Percentiles rank a stretch among this genome's conserved stretches.
Conservation (phyloP, 2,329 filamentous ascomycete genomes). For the Phialocephala sp. region DNA sequence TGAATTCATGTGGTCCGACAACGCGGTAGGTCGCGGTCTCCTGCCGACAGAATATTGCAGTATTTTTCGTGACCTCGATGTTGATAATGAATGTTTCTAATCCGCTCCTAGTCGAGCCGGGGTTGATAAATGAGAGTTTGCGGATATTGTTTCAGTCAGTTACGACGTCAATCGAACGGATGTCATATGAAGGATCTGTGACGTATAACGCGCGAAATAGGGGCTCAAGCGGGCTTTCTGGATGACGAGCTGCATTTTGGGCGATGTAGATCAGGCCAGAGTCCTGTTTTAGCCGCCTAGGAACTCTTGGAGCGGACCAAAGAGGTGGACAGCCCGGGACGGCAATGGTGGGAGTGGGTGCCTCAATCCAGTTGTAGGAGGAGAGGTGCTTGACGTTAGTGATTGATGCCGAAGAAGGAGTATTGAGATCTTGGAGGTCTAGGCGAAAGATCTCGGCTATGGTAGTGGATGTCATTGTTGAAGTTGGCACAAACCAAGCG, state of each 20-base stretch:
- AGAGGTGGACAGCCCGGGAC: slow-evolving; percentile 51
- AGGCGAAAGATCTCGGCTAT: slow-evolving; percentile 33
- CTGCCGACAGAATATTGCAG: slow-evolving; percentile 47
- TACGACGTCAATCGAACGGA: slow-evolving; percentile 46
- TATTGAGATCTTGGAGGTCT: slow-evolving; percentile 31
- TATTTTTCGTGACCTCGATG: slow-evolving; percentile 47
- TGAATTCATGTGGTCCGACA: slow-evolving; percentile 46
- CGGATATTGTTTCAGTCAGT: slow-evolving; percentile 55
- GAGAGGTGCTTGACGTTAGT: slow-evolving; percentile 48
- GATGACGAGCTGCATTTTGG: slow-evolving; percentile 53
- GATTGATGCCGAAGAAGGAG: slow-evolving; percentile 40
- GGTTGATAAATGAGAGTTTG: slow-evolving; percentile 52
- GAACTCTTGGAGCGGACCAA: slow-evolving; percentile 44
- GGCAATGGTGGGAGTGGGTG: slow-evolving; percentile 49
- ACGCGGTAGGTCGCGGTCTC: slow-evolving; percentile 41
- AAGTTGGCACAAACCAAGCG: slow-evolving; percentile 28
- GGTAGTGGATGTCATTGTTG: slow-evolving; percentile 23
- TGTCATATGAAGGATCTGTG: slow-evolving; percentile 43
- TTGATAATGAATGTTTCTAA: slow-evolving; percentile 49
- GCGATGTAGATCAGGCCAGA: slow-evolving; percentile 50
- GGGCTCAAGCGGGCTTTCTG: slow-evolving; percentile 51
- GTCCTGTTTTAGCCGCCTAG: slow-evolving; percentile 44
- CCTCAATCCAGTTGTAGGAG: slow-evolving; percentile 58
- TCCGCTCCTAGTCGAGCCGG: slow-evolving; percentile 32
- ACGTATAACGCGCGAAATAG: slow-evolving; percentile 52